Percentiles rank a stretch among this genome's conserved stretches.
Evolutionary conservation across 73 alveolate species (phyloP).

Genomic region (Paramecium sexaurelia): DNA sequence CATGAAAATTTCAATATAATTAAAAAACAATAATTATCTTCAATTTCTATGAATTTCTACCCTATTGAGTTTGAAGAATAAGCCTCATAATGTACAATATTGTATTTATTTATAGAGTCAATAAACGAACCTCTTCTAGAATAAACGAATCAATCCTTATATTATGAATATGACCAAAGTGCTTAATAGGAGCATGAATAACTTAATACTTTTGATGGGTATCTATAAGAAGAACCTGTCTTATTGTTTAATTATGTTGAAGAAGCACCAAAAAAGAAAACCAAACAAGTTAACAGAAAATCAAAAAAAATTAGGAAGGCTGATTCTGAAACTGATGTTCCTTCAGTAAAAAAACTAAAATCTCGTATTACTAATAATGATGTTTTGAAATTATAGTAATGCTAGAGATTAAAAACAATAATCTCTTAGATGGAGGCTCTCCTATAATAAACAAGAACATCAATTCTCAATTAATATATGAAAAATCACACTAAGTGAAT

Average conservation of each 20-base stretch:
- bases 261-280: slow-evolving; percentile 51
- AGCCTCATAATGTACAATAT: neutral
- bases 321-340: slow-evolving; percentile 37
- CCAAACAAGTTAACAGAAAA: slow-evolving; percentile 1
- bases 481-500: neutral
- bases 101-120: neutral
- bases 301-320: neutral
- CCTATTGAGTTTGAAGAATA: slow-evolving; percentile 23
- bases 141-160: neutral
- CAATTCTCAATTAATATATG: neutral
- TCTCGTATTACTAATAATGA: neutral
- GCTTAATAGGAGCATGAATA: neutral
- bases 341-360: neutral
- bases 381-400: neutral
- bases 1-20: slow-evolving; percentile 26
- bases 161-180: slow-evolving; percentile 18
- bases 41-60: neutral
- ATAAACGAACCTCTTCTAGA: neutral
- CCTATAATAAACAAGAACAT: slow-evolving; percentile 12
- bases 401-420: slow-evolving; percentile 16
- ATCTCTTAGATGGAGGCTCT: slow-evolving; percentile 36
- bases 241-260: slow-evolving; percentile 9
- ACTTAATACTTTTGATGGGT: slow-evolving; percentile 49
- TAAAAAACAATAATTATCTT: neutral
- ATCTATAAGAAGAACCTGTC: slow-evolving; percentile 40